phyloP scores from a whole-genome alignment of 192 early-diverging fungal species.

The Coemansia sp. region DNA sequence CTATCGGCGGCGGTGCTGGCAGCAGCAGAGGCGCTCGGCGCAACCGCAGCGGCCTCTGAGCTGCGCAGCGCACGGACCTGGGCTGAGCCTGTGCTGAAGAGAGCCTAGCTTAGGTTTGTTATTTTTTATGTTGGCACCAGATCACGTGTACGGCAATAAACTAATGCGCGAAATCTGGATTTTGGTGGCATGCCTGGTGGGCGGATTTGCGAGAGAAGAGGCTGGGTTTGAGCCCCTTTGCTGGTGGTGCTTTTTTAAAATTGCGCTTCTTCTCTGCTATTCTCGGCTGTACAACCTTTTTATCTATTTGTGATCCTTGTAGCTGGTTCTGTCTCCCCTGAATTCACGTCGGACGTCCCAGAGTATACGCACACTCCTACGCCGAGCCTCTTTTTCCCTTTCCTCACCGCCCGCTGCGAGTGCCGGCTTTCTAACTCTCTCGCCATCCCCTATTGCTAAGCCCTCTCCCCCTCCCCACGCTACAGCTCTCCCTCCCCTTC shows the following conservation, averaged over 20 bases:
- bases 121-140: background rate
- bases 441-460: conserved; percentile 2
- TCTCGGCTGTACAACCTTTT: background rate
- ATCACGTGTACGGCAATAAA: background rate
- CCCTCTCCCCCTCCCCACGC: background rate
- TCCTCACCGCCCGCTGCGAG: conserved; percentile 5
- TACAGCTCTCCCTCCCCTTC: background rate
- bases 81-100: background rate
- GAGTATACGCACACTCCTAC: conserved; percentile 5
- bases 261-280: background rate
- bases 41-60: conserved; percentile 1
- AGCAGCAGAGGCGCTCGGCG: conserved; percentile 16
- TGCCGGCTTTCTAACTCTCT: background rate
- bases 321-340: conserved; percentile 10
- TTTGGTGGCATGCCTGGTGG: background rate
- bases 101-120: background rate
- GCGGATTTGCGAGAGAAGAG: conserved; percentile 4
- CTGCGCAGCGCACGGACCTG: conserved; percentile 1
- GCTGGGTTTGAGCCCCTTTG: background rate
- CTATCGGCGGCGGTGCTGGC: conserved; percentile 36
- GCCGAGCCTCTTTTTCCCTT: background rate
- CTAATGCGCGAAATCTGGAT: background rate
- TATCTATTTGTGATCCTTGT: background rate
- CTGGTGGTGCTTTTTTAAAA: background rate
- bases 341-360: conserved; percentile 2